phyloP scores from a whole-genome alignment of 257 asterid genomes.

The Plantago major region DNA sequence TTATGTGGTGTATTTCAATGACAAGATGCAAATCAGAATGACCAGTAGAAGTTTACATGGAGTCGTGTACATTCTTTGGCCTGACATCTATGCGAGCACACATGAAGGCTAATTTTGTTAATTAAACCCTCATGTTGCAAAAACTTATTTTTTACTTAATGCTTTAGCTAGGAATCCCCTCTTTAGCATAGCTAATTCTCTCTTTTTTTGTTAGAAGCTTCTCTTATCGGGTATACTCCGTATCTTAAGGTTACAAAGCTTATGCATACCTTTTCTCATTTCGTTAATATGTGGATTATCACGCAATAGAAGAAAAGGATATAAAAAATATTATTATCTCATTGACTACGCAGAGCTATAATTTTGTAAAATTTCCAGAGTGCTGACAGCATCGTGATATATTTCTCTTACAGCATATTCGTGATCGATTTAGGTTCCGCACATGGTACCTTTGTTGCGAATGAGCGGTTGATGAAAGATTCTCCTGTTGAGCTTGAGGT shows the following conservation, averaged over 20 bases:
- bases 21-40: too few species aligned
- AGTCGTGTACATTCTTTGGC: not conserved
- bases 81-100: not conserved
- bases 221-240: too few species aligned
- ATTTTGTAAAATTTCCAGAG: conserved; percentile 7
- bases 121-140: not conserved
- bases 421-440: conserved; percentile 96
- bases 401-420: conserved; percentile 62
- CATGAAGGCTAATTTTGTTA: not conserved
- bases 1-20: too few species aligned
- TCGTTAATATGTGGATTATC: too few species aligned
- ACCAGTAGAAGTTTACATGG: too few species aligned
- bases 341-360: not conserved
- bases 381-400: conserved; percentile 11
- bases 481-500: conserved; percentile 85
- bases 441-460: conserved; percentile 97
- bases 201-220: too few species aligned
- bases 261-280: too few species aligned
- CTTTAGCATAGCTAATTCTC: too few species aligned
- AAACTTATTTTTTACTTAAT: not conserved
- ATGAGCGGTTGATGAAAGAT: conserved; percentile 79
- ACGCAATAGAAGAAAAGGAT: too few species aligned
- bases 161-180: too few species aligned
- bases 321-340: not conserved
- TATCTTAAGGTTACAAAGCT: too few species aligned